Evolutionary conservation across 2,329 filamentous ascomycete species (phyloP).

Genomic region (Didymosphaeria variabile): DNA sequence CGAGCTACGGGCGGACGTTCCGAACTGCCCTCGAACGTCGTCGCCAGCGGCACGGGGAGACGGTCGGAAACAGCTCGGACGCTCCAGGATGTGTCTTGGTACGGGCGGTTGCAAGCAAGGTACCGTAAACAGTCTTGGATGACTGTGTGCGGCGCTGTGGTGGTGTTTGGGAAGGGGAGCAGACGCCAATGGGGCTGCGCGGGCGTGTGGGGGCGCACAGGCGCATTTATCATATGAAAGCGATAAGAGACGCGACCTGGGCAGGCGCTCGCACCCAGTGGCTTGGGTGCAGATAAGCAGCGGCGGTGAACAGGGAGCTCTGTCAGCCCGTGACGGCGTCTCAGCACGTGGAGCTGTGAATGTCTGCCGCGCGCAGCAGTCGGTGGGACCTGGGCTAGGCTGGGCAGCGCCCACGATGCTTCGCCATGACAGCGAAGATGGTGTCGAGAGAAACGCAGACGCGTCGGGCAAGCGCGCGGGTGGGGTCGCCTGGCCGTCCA

Average conservation of each 20-base stretch:
- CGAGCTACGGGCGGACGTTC: slow-evolving; percentile 1
- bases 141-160: slow-evolving; percentile 6
- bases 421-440: slow-evolving; percentile 7
- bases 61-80: not conserved
- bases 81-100: not conserved
- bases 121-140: not conserved
- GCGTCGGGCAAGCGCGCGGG: slow-evolving; percentile 1
- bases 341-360: slow-evolving; percentile 2
- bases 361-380: too few relatives aligned
- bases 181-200: slow-evolving; percentile 15
- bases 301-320: not conserved
- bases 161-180: not conserved
- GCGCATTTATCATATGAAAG: slow-evolving; percentile 8
- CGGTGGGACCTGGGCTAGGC: too few relatives aligned
- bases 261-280: not conserved
- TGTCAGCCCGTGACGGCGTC: not conserved
- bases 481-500: not conserved
- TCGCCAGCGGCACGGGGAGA: not conserved
- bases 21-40: slow-evolving; percentile 13
- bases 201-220: slow-evolving; percentile 17
- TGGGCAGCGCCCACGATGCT: not conserved
- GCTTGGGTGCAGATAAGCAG: slow-evolving; percentile 11
- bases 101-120: slow-evolving; percentile 2
- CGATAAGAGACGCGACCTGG: slow-evolving; percentile 11
- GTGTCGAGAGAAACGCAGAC: slow-evolving; percentile 7